Conservation (phyloP, 352 stramenopile species). For the Phytopythium oedochilum region DNA sequence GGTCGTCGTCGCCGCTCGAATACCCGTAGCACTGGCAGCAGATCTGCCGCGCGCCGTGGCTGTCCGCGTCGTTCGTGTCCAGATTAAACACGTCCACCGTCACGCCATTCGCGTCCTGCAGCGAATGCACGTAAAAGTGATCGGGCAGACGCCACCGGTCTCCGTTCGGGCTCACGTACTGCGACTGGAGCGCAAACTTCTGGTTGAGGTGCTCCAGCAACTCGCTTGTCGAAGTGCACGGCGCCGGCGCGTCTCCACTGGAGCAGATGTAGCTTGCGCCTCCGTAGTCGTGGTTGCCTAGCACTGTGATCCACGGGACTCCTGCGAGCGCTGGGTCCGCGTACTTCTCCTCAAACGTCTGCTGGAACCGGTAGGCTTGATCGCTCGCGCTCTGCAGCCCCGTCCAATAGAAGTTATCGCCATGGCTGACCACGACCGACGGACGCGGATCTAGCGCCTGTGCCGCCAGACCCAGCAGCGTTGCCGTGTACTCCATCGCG, state of each 20-base stretch:
- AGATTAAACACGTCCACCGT: constrained; percentile 86
- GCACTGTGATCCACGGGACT: constrained; percentile 82
- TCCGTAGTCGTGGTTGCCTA: constrained; percentile 86
- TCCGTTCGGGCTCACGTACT: constrained; percentile 75
- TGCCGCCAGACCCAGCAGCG: constrained; percentile 45
- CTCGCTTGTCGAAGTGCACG: constrained; percentile 40
- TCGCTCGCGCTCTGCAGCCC: constrained; percentile 52
- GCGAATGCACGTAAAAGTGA: constrained; percentile 78
- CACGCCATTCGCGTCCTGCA: constrained; percentile 50
- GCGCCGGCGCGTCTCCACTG: constrained; percentile 19
- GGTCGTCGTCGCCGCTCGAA: constrained; percentile 38
- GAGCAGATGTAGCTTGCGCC: constrained; percentile 75
- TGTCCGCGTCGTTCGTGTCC: constrained; percentile 74
- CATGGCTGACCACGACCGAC: constrained; percentile 52
- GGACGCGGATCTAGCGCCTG: constrained; percentile 18
- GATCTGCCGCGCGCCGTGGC: constrained; percentile 59
- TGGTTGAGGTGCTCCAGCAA: constrained; percentile 47
- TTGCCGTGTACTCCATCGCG: constrained; percentile 62
- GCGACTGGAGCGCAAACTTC: constrained; percentile 69
- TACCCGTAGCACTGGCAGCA: constrained; percentile 84
- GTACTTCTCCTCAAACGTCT: constrained; percentile 83
- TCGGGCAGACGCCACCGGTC: constrained; percentile 81
- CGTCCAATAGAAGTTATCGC: constrained; percentile 84
- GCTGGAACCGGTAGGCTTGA: constrained; percentile 60
- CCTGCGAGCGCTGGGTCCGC: constrained; percentile 29